Evolutionary conservation across 176 grass and related monocot genomes (phyloP), one percentile per base, ranked within the genome.

Genomic region (Phoenix dactylifera): DNA sequence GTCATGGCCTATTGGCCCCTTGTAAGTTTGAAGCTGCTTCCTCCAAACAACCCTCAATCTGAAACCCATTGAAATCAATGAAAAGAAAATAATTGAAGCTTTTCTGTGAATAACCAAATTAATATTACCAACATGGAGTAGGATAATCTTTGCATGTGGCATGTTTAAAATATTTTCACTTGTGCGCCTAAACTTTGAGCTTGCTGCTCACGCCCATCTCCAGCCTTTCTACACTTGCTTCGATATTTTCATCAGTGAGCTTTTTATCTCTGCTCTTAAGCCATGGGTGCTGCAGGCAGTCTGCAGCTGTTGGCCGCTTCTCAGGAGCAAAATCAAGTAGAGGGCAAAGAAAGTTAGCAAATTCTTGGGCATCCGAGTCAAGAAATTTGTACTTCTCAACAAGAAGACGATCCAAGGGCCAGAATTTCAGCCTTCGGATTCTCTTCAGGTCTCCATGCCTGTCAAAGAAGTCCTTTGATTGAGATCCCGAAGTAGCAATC

Each of bases 201-300:
- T 55, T 73, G 20, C 28, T 73, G 20, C 28, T 73, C 50, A 63
- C 55, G 59, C 59, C 59, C 4, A 24, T 63, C 50, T 73, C 70
- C 59, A 73, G 59, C 50, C 44, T 73, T 22, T 29, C 57, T 24
- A 54, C 24, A 54, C 15, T 44, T n/a, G 59, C 70, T 55, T 54
- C 59, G 15, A 48, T 63, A 9, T 28, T 78, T 77, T 75, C 77
- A 23, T 6, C 73, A 25, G 22, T 5, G 10, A 5, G 14, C 50
- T 2, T 55, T 32, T 4, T 18, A 39, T 68, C 29, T 18, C 14
- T n/a, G 12, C 1, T 51, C 10, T 55, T 18, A 10, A 59, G 26
- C 58, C 48, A 48, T 20, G 49, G 25, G 54, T 67, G 71, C 57
- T 69, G 16, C 49, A 52, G 51, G 24, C 29, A 57, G 26, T 56